phyloP scores from a whole-genome alignment of 2,329 filamentous ascomycete genomes.

The Clarireedia paspali region DNA sequence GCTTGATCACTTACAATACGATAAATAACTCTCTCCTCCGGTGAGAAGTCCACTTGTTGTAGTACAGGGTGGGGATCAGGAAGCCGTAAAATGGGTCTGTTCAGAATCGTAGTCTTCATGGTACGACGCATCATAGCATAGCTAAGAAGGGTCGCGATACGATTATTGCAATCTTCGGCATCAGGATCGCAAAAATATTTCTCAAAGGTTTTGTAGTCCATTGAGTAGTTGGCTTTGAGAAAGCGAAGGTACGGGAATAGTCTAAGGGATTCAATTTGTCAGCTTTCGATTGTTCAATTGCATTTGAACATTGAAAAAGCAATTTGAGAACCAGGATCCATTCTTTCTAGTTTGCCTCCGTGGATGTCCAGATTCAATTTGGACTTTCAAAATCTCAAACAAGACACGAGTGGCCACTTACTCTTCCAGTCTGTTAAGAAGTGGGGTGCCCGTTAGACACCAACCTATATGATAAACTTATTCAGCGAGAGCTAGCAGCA shows the following conservation, averaged over 20 bases:
- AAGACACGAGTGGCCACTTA: constrained; percentile 10
- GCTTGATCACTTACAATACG: constrained; percentile 40
- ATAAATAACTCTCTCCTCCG: constrained; percentile 45
- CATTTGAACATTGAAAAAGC: background rate
- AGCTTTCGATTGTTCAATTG: constrained; percentile 1
- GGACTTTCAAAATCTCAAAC: background rate
- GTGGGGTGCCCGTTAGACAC: constrained; percentile 28
- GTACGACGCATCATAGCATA: constrained; percentile 48
- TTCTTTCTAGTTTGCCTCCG: background rate
- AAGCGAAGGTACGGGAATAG: constrained; percentile 29
- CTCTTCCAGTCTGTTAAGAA: constrained; percentile 26
- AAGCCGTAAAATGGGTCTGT: constrained; percentile 44
- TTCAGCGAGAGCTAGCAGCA: background rate
- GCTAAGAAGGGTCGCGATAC: constrained; percentile 20
- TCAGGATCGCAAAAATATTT: constrained; percentile 26
- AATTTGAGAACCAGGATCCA: background rate
- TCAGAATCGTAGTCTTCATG: constrained; percentile 45
- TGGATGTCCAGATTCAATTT: background rate
- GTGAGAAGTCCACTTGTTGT: constrained; percentile 40
- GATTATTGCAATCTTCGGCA: constrained; percentile 13
- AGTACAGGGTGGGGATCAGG: constrained; percentile 39
- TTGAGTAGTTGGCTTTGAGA: constrained; percentile 23
- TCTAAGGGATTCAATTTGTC: constrained; percentile 12
- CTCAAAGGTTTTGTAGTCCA: constrained; percentile 24
- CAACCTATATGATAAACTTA: constrained; percentile 14